Base-by-base conservation (phyloP, 164 flowering plant species). In the Warburgia ugandensis region DNA sequence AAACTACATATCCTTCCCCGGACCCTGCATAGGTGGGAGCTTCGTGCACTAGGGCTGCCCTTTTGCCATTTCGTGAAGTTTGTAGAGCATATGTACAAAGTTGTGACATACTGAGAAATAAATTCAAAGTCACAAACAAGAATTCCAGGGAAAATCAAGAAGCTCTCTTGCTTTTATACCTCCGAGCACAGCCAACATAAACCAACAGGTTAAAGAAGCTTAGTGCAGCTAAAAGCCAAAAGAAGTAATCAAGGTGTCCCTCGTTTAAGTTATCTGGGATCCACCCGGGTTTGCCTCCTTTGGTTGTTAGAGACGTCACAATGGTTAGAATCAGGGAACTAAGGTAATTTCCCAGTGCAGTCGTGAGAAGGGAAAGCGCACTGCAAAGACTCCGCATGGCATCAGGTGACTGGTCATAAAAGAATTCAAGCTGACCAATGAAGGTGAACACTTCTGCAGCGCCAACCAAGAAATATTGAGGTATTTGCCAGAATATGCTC, bases 371-470 rank as follows among this genome's bases (percentile, higher is more conserved):
- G 0, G 78, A 61, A 38, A 83, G 46, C 0, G 92, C 92, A 39
- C 77, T 75, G 55, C 83, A 78, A 50, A 80, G 58, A 43, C 92
- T 83, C 37, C 92, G 64, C 92, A 81, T 81, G 43, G 92, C 81
- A 57, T 81, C 85, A 1, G 92, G 92, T 0, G 92, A 78, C 50
- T 84, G 87, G 39, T 80, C 85, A 30, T 84, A 84, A 73, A 84
- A 84, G 65, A 81, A 84, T 70, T 84, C 87, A 1, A 79, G 73
- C 64, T 78, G 85, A 32, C 92, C 92, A 30, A 81, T 75, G 54
- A 73, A 72, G 1, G 83, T 75, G 48, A 77, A 81, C 35, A 81
- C 56, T 45, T 79, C 94, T 0, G 86, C 72, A 6, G 86, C 82
- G 0, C 94, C 95, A 17, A 80, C 41, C 60, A 83, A 63, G 61